phyloP scores from a whole-genome alignment of 768 basidiomycete genomes.

The Vararia minispora region DNA sequence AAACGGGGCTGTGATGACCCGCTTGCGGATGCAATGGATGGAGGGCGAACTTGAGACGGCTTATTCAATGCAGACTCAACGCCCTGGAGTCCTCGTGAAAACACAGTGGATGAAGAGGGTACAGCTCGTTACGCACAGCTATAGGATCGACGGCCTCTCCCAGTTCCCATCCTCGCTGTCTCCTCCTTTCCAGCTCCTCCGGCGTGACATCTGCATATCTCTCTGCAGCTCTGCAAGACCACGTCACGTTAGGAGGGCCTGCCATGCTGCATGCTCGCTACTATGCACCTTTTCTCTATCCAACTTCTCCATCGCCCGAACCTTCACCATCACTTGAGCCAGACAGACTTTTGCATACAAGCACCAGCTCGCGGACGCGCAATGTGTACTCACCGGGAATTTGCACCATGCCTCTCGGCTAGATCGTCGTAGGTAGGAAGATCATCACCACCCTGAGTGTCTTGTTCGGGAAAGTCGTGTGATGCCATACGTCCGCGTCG shows the following conservation, averaged over 20 bases:
- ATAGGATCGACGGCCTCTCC: too few species aligned
- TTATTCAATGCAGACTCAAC: too few species aligned
- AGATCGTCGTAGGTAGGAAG: conserved; percentile 77
- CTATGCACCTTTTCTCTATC: conserved; percentile 73
- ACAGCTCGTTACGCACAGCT: too few species aligned
- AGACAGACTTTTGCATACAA: too few species aligned
- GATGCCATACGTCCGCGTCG: too few species aligned
- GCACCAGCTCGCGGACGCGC: too few species aligned
- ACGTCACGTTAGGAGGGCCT: conserved; percentile 3
- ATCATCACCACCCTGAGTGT: conserved; percentile 34
- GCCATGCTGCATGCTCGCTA: not conserved
- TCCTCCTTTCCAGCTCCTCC: conserved; percentile 43
- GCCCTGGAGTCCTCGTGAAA: too few species aligned
- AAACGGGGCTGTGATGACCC: too few species aligned
- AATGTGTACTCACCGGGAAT: conserved; percentile 51
- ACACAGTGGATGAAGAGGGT: not conserved
- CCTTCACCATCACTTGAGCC: conserved; percentile 28
- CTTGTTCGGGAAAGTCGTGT: conserved; percentile 32
- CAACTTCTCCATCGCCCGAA: conserved; percentile 81
- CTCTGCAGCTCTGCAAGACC: conserved; percentile 59
- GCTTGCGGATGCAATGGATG: too few species aligned
- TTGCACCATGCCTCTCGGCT: conserved; percentile 64
- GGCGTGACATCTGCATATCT: conserved; percentile 57
- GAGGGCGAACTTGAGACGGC: too few species aligned
- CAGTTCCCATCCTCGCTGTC: conserved; percentile 71